Evolutionary conservation across 2,329 filamentous ascomycete species (phyloP), one percentile per base, ranked within the genome.

Genomic region (Cercospora sesami): DNA sequence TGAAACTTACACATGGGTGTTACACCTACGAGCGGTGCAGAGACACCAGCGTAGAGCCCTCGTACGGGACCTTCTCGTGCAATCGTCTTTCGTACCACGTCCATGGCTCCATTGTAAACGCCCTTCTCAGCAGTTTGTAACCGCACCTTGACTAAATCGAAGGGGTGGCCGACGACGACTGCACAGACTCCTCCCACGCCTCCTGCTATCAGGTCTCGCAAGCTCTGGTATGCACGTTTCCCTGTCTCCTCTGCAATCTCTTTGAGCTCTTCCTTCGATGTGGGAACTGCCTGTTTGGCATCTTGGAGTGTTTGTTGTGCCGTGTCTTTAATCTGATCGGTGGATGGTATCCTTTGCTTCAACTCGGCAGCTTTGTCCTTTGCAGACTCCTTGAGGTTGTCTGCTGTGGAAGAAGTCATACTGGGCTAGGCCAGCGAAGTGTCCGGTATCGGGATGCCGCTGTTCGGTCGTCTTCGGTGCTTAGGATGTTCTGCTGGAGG

Each of bases 81-180:
- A 69, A 99, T 82, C 39, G 92, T 94, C 84, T 91, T 96, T 80
- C 87, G 86, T 71, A 98, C 93, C 1, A 97, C 94, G 81, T 99
- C 95, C 76, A 98, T 85, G 14, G 95, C 95, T 57, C 91, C 90
- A 39, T 85, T 90, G 82, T 99, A 99, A 39, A 97, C 91, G 60
- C 95, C 95, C 81, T 89, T 90, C 82, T 98, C 94, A 39, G 95
- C 93, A 2, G 95, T 99, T 84, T 99, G 95, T 80, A 99, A 84
- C 68, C 95, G 91, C 73, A 99, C 95, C 83, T 99, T 99, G 80
- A 98, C 94, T 75, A 99, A 86, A 80, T 99, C 95, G 79, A 99
- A 99, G 9, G 95, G 95, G 81, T 99, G 95, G 66, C 95, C 82
- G 18, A 98, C 94, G 51, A 99, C 80, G 65, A 99, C 95, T 66